These are phyloP conservation scores for Mortierella hygrophila DNA, from an alignment of 192 early-diverging fungal genomes.

Conservation along the genomic window DNA sequence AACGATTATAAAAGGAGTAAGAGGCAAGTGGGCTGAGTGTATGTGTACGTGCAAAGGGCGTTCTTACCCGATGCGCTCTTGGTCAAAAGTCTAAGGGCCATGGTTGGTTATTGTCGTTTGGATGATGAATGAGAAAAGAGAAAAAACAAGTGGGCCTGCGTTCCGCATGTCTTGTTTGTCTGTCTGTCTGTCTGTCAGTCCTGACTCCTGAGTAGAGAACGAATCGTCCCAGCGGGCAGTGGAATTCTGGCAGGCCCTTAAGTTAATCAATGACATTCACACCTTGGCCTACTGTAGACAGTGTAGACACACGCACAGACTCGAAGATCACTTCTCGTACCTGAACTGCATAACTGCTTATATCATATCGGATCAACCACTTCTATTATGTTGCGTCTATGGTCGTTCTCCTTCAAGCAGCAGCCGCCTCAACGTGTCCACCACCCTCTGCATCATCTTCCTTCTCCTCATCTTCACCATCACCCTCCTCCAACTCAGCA, in stretches of 20 bases:
- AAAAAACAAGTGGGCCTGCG: constrained; percentile 3
- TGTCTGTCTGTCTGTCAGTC: no score
- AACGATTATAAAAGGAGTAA: neutral
- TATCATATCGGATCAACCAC: neutral
- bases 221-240: neutral
- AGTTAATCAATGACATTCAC: neutral
- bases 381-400: neutral
- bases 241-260: neutral
- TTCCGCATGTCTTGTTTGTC: constrained; percentile 1
- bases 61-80: constrained; percentile 57
- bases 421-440: neutral
- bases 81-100: constrained; percentile 59
- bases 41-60: neutral
- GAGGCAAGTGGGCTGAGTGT: neutral
- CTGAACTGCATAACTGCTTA: neutral
- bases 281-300: no score
- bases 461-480: neutral
- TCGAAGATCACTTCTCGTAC: neutral
- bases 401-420: neutral
- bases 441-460: neutral
- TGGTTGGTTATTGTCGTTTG: constrained; percentile 20
- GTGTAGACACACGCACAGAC: neutral
- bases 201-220: no score
- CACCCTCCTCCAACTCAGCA: constrained; percentile 17
- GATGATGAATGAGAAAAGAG: constrained; percentile 25